A percentile compares a stretch with the other conserved stretches of the same genome.
Conservation (phyloP, 352 stramenopile genomes). For the Phytophthora rubi region DNA sequence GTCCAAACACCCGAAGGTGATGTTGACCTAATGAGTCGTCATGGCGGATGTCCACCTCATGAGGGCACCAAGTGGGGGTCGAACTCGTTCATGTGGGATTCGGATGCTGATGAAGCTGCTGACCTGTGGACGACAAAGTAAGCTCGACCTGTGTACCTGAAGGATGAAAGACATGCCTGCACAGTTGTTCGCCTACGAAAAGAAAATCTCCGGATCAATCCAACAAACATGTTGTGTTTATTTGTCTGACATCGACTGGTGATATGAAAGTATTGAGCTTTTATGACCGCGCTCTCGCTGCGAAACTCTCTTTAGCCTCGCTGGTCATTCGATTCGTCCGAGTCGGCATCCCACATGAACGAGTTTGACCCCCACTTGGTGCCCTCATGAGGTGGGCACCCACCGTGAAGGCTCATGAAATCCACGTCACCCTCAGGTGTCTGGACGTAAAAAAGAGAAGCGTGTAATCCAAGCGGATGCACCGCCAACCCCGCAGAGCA, state of each 20-base stretch:
- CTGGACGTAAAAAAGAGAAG: slow-evolving; percentile 80
- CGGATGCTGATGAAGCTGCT: slow-evolving; percentile 76
- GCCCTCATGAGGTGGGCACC: slow-evolving; percentile 73
- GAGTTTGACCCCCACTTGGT: slow-evolving; percentile 80
- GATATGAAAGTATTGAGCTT: no score
- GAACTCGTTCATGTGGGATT: slow-evolving; percentile 90
- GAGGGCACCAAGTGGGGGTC: slow-evolving; percentile 83
- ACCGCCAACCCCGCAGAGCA: slow-evolving; percentile 73
- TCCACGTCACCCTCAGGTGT: slow-evolving; percentile 71
- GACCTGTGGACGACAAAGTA: slow-evolving; percentile 82
- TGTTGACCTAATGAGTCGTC: slow-evolving; percentile 71
- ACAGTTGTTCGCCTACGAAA: no score
- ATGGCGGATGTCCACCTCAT: slow-evolving; percentile 83
- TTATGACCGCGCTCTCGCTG: no score
- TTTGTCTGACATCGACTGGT: no score
- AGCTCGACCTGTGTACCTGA: slow-evolving; percentile 22
- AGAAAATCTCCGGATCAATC: no score
- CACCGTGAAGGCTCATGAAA: slow-evolving; percentile 73
- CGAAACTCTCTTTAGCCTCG: no score
- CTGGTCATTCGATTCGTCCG: slow-evolving; percentile 47
- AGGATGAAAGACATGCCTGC: no score
- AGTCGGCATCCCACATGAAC: slow-evolving; percentile 83
- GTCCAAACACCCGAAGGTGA: slow-evolving; percentile 78
- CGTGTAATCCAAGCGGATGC: slow-evolving; percentile 62
- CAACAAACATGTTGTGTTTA: no score